Conservation (phyloP, 176 grass and related monocot species). For the Phyllostachys edulis region DNA sequence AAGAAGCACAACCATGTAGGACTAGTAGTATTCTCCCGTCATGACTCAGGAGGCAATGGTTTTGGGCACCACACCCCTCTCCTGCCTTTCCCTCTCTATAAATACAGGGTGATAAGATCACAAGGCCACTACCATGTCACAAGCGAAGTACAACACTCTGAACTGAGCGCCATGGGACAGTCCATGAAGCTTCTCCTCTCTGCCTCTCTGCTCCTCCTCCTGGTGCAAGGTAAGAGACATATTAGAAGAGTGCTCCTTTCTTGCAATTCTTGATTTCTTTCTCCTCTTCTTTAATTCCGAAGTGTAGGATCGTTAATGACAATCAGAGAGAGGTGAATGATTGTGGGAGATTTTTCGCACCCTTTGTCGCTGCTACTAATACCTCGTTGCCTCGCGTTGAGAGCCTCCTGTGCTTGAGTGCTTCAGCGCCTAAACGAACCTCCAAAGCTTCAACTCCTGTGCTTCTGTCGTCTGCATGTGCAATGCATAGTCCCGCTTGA, state of each 20-base stretch:
- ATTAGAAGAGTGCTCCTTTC: neutral
- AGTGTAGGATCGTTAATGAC: no score
- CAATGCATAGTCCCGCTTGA: no score
- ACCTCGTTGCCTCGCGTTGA: no score
- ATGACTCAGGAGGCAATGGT: neutral
- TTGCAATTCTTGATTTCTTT: neutral
- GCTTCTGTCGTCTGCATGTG: no score
- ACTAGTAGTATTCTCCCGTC: neutral
- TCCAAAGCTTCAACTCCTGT: no score
- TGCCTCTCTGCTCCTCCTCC: slow-evolving; percentile 17
- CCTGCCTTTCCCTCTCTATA: neutral
- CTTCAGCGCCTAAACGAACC: no score
- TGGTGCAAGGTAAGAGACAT: slow-evolving; percentile 24
- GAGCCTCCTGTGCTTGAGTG: no score
- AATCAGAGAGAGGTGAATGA: no score
- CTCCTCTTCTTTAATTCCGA: neutral
- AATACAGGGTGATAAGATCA: neutral
- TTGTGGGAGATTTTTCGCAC: no score
- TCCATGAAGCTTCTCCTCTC: slow-evolving; percentile 26
- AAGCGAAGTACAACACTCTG: neutral
- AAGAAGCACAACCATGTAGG: neutral
- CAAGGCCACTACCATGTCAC: neutral
- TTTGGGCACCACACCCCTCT: neutral
- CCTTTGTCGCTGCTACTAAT: no score
- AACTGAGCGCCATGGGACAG: neutral